These are phyloP conservation scores for Chlorella sp. DNA, from an alignment of 139 green algal genomes.

Conservation along the genomic window DNA sequence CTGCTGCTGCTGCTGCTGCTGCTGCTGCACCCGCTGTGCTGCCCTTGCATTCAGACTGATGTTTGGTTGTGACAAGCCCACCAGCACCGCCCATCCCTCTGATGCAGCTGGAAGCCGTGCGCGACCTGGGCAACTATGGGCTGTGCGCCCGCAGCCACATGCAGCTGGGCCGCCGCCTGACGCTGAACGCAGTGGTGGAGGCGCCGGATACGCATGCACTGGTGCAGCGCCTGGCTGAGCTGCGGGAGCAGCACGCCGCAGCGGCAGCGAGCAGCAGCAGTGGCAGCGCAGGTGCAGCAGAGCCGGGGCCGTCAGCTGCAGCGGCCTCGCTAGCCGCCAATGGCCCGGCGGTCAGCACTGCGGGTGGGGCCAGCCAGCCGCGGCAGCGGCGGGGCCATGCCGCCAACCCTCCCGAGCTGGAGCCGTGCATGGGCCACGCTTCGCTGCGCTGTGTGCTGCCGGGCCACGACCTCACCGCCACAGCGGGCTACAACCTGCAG, in stretches of 20 bases:
- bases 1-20: too few species aligned
- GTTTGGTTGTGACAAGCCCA: too few species aligned
- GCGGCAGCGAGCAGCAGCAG: not conserved
- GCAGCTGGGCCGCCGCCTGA: slow-evolving; percentile 39
- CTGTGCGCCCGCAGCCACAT: slow-evolving; percentile 46
- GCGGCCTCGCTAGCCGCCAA: not conserved
- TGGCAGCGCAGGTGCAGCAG: not conserved
- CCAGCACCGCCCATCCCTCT: not conserved
- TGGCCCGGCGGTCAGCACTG: not conserved
- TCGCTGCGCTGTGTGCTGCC: slow-evolving; percentile 30
- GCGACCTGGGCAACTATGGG: slow-evolving; percentile 66
- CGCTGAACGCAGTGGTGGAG: slow-evolving; percentile 53
- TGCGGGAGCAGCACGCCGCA: not conserved
- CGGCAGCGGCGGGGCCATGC: not conserved
- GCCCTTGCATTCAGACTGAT: too few species aligned
- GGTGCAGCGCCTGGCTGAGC: not conserved
- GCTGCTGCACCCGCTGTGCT: too few species aligned
- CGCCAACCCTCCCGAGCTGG: not conserved
- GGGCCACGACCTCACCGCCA: slow-evolving; percentile 52
- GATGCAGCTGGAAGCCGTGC: slow-evolving; percentile 42
- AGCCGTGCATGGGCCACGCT: slow-evolving; percentile 16
- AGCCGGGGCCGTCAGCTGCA: not conserved
- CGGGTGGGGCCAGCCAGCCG: too few species aligned
- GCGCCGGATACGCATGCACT: slow-evolving; percentile 38
- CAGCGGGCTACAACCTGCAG: slow-evolving; percentile 38